A percentile compares a stretch with the other conserved stretches of the same genome.
These are phyloP conservation scores for Viola odorata DNA, from an alignment of 345 rosid genomes.

Conservation along the genomic window DNA sequence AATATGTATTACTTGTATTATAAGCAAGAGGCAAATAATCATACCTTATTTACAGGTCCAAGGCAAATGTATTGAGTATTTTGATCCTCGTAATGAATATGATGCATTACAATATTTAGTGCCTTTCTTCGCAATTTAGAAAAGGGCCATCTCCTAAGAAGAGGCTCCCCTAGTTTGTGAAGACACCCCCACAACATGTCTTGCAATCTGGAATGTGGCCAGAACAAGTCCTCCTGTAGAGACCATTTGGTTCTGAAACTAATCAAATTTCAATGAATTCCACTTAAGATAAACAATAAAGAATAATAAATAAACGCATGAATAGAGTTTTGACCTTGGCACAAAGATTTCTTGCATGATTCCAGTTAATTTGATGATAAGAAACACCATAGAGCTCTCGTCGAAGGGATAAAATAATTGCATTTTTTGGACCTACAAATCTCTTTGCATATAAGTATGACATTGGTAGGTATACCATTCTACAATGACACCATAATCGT, in stretches of 20 bases:
- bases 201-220: conserved; percentile 47
- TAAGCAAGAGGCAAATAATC: not conserved
- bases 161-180: conserved; percentile 42
- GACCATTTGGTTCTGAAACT: not conserved
- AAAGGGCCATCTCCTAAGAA: conserved; percentile 48
- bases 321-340: conserved; percentile 35
- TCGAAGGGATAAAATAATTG: conserved; percentile 42
- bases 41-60: conserved; percentile 55
- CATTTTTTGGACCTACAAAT: conserved; percentile 41
- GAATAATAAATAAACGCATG: not conserved
- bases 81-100: conserved; percentile 62
- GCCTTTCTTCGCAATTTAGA: conserved; percentile 46
- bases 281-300: too few species aligned
- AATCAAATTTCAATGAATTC: not conserved
- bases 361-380: conserved; percentile 52
- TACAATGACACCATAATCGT: conserved; percentile 41
- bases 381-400: conserved; percentile 43
- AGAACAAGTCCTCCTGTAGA: conserved; percentile 54
- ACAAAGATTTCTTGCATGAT: conserved; percentile 32
- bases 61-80: conserved; percentile 43
- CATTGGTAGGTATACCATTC: conserved; percentile 55
- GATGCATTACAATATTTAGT: conserved; percentile 40
- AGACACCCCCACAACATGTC: conserved; percentile 53
- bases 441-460: conserved; percentile 62
- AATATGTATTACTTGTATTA: not conserved